phyloP scores from a whole-genome alignment of 345 rosid species.

The Balakata baccata region DNA sequence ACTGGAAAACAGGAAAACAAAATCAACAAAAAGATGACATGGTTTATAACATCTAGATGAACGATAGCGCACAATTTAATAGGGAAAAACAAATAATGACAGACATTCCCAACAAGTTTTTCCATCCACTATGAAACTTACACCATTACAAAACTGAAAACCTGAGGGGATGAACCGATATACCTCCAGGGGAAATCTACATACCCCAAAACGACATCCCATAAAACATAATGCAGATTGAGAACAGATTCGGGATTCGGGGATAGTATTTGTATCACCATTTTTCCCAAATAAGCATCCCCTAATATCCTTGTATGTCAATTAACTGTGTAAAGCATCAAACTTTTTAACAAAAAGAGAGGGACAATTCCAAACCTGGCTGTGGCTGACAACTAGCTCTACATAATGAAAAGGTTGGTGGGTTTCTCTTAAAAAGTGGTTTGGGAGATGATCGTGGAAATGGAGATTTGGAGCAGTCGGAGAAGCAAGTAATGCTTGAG shows the following conservation, averaged over 20 bases:
- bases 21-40: background rate
- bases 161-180: no score
- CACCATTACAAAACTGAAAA: background rate
- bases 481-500: slow-evolving; percentile 45
- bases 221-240: no score
- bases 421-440: slow-evolving; percentile 22
- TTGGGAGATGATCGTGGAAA: slow-evolving; percentile 30
- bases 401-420: slow-evolving; percentile 28
- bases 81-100: background rate
- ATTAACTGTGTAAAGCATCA: background rate
- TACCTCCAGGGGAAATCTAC: no score
- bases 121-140: background rate
- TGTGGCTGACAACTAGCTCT: slow-evolving; percentile 49
- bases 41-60: background rate
- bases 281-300: no score
- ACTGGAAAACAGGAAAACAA: slow-evolving; percentile 26
- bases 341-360: background rate
- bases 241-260: no score
- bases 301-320: background rate
- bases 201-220: no score
- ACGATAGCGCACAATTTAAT: background rate
- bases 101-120: background rate
- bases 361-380: slow-evolving; percentile 37
- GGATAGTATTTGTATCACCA: no score
- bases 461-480: slow-evolving; percentile 28